Evolutionary conservation across 495 filamentous ascomycete species (phyloP).

Genomic region (Neurospora africana): DNA sequence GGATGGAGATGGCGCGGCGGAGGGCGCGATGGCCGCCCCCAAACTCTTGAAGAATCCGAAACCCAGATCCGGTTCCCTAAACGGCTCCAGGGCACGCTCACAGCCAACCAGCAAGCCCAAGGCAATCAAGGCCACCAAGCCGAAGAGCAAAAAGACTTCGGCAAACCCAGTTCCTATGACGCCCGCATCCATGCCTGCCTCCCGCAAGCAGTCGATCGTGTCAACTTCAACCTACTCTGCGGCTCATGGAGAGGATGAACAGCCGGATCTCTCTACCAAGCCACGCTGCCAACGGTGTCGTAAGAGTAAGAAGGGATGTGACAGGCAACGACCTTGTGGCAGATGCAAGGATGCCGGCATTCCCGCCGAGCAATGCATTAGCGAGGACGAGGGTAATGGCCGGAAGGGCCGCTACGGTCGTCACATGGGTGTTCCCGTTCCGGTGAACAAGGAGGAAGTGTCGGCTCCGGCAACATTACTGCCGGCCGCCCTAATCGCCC

Average conservation of each 20-base stretch:
- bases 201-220: constrained; percentile 70
- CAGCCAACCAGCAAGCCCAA: constrained; percentile 26
- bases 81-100: constrained; percentile 18
- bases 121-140: constrained; percentile 36
- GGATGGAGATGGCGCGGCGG: constrained; percentile 43
- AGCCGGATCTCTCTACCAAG: constrained; percentile 84
- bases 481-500: constrained; percentile 29
- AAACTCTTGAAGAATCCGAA: constrained; percentile 30
- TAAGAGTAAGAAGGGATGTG: constrained; percentile 98
- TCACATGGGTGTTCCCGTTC: constrained; percentile 86
- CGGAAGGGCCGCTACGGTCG: constrained; percentile 93
- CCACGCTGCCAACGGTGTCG: constrained; percentile 96
- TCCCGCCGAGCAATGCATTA: constrained; percentile 81
- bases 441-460: constrained; percentile 45
- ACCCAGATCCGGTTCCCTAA: constrained; percentile 25
- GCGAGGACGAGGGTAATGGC: constrained; percentile 93
- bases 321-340: constrained; percentile 87
- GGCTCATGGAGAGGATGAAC: constrained; percentile 60
- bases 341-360: constrained; percentile 94
- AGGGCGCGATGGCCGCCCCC: constrained; percentile 24
- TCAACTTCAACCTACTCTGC: constrained; percentile 60
- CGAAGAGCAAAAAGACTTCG: constrained; percentile 48
- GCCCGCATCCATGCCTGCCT: constrained; percentile 55
- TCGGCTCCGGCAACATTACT: constrained; percentile 22
- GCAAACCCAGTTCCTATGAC: constrained; percentile 47